Evolutionary conservation across 805 yeast genomes (phyloP).

Genomic region (Cyberlindnera maclurae): DNA sequence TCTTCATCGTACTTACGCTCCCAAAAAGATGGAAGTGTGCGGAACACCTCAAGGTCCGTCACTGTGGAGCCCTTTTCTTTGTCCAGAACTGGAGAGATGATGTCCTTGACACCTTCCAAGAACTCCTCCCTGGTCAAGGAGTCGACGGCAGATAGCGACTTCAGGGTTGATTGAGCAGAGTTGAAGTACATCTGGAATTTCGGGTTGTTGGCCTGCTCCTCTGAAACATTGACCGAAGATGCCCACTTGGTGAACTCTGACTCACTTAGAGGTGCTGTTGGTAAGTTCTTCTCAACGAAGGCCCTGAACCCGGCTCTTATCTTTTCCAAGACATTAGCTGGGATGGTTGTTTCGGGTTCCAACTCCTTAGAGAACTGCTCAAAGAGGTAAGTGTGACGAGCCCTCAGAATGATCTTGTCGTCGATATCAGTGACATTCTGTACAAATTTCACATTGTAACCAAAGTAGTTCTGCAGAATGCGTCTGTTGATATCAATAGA

Average conservation of each 20-base stretch:
- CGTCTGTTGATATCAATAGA: conserved; percentile 91
- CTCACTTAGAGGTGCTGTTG: conserved; percentile 29
- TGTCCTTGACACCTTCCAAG: conserved; percentile 56
- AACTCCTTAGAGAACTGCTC: conserved; percentile 42
- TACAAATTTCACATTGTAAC: conserved; percentile 79
- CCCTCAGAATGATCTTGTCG: conserved; percentile 92
- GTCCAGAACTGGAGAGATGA: conserved; percentile 69
- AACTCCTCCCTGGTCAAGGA: conserved; percentile 29
- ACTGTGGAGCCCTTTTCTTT: conserved; percentile 64
- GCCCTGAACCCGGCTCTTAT: conserved; percentile 37
- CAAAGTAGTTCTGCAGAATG: conserved; percentile 82
- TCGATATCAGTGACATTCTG: conserved; percentile 99
- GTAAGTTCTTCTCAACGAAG: conserved; percentile 51
- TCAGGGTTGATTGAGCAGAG: conserved; percentile 48
- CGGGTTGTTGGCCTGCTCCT: conserved; percentile 53
- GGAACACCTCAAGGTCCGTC: conserved; percentile 79
- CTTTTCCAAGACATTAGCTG: conserved; percentile 31
- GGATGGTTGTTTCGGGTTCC: conserved; percentile 17
- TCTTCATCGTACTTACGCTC: conserved; percentile 79
- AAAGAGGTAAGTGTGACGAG: conserved; percentile 81
- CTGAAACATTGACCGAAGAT: conserved; percentile 38
- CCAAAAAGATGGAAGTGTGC: conserved; percentile 81
- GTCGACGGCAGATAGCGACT: conserved; percentile 32
- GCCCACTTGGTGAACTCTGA: conserved; percentile 48
- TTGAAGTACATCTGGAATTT: conserved; percentile 79